Percentiles rank a stretch among this genome's conserved stretches.
phyloP scores from a whole-genome alignment of 306 rosid genomes.

The Astragalus membranaceus region DNA sequence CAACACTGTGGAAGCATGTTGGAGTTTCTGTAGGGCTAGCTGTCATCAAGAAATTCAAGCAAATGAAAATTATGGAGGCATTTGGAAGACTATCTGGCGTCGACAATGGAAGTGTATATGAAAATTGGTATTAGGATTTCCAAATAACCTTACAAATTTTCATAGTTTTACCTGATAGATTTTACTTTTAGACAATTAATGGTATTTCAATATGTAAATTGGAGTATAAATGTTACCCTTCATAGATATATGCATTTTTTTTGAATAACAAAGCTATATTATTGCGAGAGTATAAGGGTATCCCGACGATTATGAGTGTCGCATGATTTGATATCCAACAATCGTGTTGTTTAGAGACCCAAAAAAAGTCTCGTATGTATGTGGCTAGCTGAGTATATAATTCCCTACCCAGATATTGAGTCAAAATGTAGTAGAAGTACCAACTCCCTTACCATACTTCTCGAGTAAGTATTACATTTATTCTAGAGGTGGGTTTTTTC shows the following conservation, averaged over 20 bases:
- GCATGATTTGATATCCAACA: too few species aligned
- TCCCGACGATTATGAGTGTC: too few species aligned
- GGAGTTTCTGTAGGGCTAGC: neutral
- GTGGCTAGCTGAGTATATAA: too few species aligned
- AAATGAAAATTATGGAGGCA: neutral
- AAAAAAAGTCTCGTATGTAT: too few species aligned
- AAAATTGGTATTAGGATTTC: neutral
- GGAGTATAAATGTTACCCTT: neutral
- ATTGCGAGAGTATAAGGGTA: too few species aligned
- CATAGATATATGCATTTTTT: neutral
- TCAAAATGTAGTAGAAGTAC: too few species aligned
- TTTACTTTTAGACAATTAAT: conserved; percentile 10
- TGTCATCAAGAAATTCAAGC: neutral
- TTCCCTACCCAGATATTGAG: too few species aligned
- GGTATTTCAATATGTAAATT: neutral
- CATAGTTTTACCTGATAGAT: conserved; percentile 4
- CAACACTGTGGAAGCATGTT: conserved; percentile 1
- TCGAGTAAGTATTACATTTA: too few species aligned
- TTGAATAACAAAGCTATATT: too few species aligned
- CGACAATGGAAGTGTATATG: neutral
- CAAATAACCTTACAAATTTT: neutral
- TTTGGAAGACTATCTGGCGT: neutral
- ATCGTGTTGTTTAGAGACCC: too few species aligned
- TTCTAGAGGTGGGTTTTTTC: too few species aligned
- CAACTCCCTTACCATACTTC: too few species aligned